phyloP scores from a whole-genome alignment of 306 rosid species.

The Fagus crenata region DNA sequence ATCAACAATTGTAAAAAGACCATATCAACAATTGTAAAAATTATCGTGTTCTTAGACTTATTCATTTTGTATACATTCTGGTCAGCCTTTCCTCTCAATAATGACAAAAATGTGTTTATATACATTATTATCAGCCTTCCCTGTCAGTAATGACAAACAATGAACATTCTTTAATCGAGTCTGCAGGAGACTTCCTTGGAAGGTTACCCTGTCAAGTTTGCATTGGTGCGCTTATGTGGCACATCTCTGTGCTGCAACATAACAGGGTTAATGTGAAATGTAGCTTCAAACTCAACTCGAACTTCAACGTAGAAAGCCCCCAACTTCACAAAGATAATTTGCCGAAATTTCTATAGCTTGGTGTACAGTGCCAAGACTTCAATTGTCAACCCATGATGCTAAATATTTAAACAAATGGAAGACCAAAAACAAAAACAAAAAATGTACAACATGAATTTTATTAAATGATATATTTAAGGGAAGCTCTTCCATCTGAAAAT shows the following conservation, averaged over 20 bases:
- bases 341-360: neutral
- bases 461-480: neutral
- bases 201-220: neutral
- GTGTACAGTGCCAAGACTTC: neutral
- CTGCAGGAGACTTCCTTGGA: too few relatives aligned
- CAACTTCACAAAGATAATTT: neutral
- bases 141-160: neutral
- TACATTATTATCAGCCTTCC: neutral
- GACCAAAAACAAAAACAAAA: neutral
- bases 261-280: neutral
- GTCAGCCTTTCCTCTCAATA: neutral
- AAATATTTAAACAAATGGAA: neutral
- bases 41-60: too few relatives aligned
- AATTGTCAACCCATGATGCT: neutral
- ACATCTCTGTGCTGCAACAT: neutral
- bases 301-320: neutral
- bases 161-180: neutral
- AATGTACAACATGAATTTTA: neutral
- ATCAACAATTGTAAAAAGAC: too few relatives aligned
- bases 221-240: neutral
- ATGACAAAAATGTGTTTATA: neutral
- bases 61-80: neutral
- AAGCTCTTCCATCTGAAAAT: conserved; percentile 7
- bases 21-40: too few relatives aligned
- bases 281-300: neutral